phyloP scores from a whole-genome alignment of 75 land plant species.

The Chamaecyparis obtusa region DNA sequence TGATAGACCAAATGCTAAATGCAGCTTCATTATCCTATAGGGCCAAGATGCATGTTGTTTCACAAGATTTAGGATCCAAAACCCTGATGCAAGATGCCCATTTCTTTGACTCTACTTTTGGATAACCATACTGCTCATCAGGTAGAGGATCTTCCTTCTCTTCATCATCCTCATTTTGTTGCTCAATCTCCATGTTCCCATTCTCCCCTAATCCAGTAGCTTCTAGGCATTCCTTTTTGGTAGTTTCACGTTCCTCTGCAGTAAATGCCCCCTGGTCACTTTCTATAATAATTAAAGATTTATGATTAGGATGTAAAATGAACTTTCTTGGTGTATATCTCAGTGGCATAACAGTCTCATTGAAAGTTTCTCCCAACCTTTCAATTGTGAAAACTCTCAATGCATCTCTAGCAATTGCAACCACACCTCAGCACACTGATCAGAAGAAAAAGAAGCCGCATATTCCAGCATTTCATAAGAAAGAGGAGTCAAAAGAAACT shows the following conservation, averaged over 20 bases:
- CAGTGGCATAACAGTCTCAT: conserved; percentile 86
- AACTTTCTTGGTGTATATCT: conserved; percentile 97
- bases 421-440: conserved; percentile 99
- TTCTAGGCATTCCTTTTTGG: conserved; percentile 78
- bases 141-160: conserved; percentile 80
- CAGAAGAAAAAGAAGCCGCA: conserved; percentile 96
- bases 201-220: conserved; percentile 72
- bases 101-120: conserved; percentile 83
- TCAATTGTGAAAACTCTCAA: conserved; percentile 93
- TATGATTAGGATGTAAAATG: conserved; percentile 87
- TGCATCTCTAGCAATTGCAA: conserved; percentile 93
- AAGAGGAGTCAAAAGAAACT: conserved; percentile 87
- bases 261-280: conserved; percentile 96
- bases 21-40: conserved; percentile 98
- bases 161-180: conserved; percentile 78
- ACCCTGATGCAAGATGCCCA: conserved; percentile 98
- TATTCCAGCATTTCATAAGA: conserved; percentile 95
- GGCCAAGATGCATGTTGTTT: conserved; percentile 84
- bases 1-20: conserved; percentile 86
- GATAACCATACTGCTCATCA: conserved; percentile 99
- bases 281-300: conserved; percentile 77
- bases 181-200: conserved; percentile 62
- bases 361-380: conserved; percentile 96
- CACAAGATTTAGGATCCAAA: conserved; percentile 79
- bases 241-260: conserved; percentile 91